phyloP scores from a whole-genome alignment of 495 filamentous ascomycete species.

The Tuber brumale region DNA sequence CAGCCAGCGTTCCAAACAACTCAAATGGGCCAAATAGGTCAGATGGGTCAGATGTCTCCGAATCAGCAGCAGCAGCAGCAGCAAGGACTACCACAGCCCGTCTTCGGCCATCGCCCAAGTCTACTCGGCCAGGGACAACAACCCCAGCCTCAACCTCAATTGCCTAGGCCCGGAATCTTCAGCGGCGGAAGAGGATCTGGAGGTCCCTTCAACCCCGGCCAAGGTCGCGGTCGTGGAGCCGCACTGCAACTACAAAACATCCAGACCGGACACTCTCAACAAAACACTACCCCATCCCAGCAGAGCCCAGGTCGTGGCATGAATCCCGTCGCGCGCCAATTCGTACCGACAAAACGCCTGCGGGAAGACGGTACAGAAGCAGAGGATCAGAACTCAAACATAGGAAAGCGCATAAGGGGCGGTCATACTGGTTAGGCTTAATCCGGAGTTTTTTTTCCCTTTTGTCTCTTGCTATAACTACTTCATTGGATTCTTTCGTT shows the following conservation, averaged over 20 bases:
- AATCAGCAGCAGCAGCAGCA: constrained; percentile 17
- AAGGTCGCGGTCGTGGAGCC: constrained; percentile 29
- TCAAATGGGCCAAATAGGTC: not conserved
- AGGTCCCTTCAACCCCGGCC: constrained; percentile 23
- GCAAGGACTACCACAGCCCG: constrained; percentile 30
- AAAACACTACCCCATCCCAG: constrained; percentile 8
- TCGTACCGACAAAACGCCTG: constrained; percentile 31
- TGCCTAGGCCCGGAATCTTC: constrained; percentile 25
- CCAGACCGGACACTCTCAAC: constrained; percentile 31
- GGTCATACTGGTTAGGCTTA: constrained; percentile 25
- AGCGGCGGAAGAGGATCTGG: constrained; percentile 19
- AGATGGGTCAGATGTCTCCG: constrained; percentile 9
- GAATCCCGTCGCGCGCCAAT: constrained; percentile 40
- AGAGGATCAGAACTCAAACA: constrained; percentile 24
- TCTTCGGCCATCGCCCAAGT: constrained; percentile 22
- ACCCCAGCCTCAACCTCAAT: constrained; percentile 26
- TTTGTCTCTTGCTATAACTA: not conserved
- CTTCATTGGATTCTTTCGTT: not conserved
- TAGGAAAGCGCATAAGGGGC: constrained; percentile 29
- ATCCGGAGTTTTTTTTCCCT: not conserved
- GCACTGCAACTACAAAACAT: constrained; percentile 28
- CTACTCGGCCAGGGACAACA: constrained; percentile 19
- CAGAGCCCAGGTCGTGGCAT: constrained; percentile 33
- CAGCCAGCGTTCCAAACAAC: not conserved
- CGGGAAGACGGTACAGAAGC: constrained; percentile 33